Evolutionary conservation across 2,329 filamentous ascomycete species (phyloP).

Genomic region (Dryadomyces sulphureus): DNA sequence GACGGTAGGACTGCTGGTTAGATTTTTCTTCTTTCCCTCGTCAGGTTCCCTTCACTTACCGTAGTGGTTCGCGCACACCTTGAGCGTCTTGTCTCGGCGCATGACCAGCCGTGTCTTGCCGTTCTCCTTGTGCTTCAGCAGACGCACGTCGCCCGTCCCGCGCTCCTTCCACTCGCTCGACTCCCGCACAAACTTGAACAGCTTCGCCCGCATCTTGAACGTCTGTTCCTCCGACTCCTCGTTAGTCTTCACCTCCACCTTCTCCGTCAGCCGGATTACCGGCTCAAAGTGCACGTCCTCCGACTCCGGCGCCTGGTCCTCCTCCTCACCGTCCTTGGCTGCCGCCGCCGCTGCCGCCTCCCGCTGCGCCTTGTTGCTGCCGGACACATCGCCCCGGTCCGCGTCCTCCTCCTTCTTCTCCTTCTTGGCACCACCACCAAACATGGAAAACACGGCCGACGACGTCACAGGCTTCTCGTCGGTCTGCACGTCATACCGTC

Average conservation of each 20-base stretch:
- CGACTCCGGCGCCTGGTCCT: conserved; percentile 72
- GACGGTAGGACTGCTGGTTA: conserved; percentile 65
- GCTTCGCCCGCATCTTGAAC: conserved; percentile 99
- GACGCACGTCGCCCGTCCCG: conserved; percentile 86
- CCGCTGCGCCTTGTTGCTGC: conserved; percentile 69
- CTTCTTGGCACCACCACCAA: conserved; percentile 93
- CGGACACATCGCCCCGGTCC: conserved; percentile 74
- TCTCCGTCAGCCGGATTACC: conserved; percentile 89
- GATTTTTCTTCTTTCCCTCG: conserved; percentile 44
- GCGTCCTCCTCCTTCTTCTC: conserved; percentile 78
- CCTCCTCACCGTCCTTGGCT: conserved; percentile 35
- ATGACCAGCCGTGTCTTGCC: conserved; percentile 95
- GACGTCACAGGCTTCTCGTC: conserved; percentile 32
- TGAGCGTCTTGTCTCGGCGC: conserved; percentile 98
- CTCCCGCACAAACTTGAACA: conserved; percentile 94
- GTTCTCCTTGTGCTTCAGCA: conserved; percentile 98
- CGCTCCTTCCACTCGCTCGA: conserved; percentile 97
- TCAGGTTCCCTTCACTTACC: conserved; percentile 35
- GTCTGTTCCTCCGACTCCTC: conserved; percentile 94
- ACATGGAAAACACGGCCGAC: conserved; percentile 88
- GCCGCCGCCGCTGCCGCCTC: conserved; percentile 43
- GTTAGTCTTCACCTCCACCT: conserved; percentile 94
- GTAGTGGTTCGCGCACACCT: conserved; percentile 99
- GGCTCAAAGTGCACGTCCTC: conserved; percentile 96
- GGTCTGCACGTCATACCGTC: neutral